Base-by-base conservation (phyloP, 495 filamentous ascomycete genomes). In the Darksidea phi region DNA sequence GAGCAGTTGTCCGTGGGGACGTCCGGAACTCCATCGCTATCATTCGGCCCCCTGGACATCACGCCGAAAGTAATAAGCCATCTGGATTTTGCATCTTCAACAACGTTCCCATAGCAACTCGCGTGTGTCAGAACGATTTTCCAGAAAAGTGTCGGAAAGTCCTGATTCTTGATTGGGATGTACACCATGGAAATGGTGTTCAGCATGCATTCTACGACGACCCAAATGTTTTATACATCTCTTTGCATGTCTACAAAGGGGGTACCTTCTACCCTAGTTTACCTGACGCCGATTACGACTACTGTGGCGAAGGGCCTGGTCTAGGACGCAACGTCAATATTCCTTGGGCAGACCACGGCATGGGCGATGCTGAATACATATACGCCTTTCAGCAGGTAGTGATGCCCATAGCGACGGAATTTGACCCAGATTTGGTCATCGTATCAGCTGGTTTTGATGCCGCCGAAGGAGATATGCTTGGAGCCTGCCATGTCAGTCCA, bases 1-100 rank as follows among this genome's bases (percentile, higher is more conserved):
- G 90, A 64, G 86, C 88, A 26, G 91, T 98, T 0, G 86, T 90
- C 15, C 75, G 78, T 11, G 86, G 90, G 8, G 78, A 79, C 32
- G 87, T 96, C 48, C 96, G 92, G 70, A 98, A 98, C 69, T 90
- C 89, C 1, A 92, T 98, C 67, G 94, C 94, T 0, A 85, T 97
- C 13, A 94, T 98, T 59, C 85, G 94, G 41, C 94, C 94, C 1
- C 94, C 94, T 0, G 95, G 94, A 1, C 94, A 98, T 66, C 94
- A 98, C 74, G 95, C 94, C 0, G 95, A 97, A 69, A 82, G 80
- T 49, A 80, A 93, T 64, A 76, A 82, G 13, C 80, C 94, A 6
- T 91, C 94, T 84, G 94, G 94, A 0, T 98, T 98, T 70, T 98
- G 94, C 72, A 76, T 97, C 15, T 97, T 96, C 72, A 96, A 99